phyloP scores from a whole-genome alignment of 352 stramenopile genomes.

The Thalassiosira mediterranea region DNA sequence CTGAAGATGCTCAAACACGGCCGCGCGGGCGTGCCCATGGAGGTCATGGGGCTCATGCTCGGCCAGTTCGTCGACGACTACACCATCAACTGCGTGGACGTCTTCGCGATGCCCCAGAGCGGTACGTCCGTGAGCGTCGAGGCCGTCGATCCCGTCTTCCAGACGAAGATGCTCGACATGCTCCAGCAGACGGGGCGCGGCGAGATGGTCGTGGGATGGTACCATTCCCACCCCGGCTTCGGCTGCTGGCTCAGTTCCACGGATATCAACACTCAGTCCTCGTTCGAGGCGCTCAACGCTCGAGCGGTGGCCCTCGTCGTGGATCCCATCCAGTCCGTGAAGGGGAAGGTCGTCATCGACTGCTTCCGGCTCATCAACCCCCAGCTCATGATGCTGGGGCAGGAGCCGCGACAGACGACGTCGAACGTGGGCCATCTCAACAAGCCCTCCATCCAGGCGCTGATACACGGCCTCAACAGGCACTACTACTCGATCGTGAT shows the following conservation, averaged over 20 bases:
- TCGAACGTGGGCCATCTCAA: slow-evolving; percentile 99
- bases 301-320: slow-evolving; percentile 98
- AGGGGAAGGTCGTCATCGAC: slow-evolving; percentile 99
- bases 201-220: slow-evolving; percentile 92
- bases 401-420: slow-evolving; percentile 97
- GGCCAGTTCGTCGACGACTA: slow-evolving; percentile 99
- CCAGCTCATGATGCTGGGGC: slow-evolving; percentile 98
- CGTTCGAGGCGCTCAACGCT: slow-evolving; percentile 97
- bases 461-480: slow-evolving; percentile 98
- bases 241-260: slow-evolving; percentile 99
- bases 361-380: slow-evolving; percentile 99
- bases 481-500: slow-evolving; percentile 99
- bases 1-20: slow-evolving; percentile 99
- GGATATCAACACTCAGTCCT: slow-evolving; percentile 99
- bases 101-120: slow-evolving; percentile 99
- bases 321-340: slow-evolving; percentile 98
- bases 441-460: slow-evolving; percentile 97
- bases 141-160: slow-evolving; percentile 99
- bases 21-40: slow-evolving; percentile 98
- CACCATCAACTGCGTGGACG: slow-evolving; percentile 99
- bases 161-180: slow-evolving; percentile 99
- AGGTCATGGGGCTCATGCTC: slow-evolving; percentile 99
- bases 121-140: slow-evolving; percentile 91
- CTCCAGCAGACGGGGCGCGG: slow-evolving; percentile 96
- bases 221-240: slow-evolving; percentile 99